These are phyloP conservation scores for Carex sylvatica DNA, from an alignment of 202 grass and related monocot genomes.

Conservation along the genomic window DNA sequence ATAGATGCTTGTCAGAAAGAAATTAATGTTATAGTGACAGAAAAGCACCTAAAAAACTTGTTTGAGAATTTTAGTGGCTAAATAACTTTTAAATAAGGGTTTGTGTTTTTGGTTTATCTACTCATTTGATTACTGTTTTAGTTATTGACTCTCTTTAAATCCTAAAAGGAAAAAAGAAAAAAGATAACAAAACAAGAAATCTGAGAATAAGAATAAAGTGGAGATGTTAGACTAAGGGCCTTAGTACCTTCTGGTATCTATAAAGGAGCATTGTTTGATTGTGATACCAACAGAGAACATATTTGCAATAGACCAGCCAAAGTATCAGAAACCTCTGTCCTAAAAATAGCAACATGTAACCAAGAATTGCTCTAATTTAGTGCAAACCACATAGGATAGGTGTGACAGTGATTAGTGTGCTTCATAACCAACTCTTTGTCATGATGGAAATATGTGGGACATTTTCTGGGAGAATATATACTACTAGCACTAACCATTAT, in stretches of 20 bases:
- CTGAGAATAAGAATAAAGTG: neutral
- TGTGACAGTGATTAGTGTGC: neutral
- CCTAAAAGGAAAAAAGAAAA: neutral
- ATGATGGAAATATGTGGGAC: neutral
- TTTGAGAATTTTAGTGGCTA: neutral
- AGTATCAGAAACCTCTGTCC: neutral
- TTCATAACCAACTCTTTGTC: neutral
- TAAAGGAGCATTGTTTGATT: neutral
- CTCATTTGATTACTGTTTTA: neutral
- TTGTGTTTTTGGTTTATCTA: neutral
- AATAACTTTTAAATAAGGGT: neutral
- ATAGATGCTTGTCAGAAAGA: neutral
- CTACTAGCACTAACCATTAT: neutral
- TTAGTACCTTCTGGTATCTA: neutral
- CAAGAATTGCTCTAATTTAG: neutral
- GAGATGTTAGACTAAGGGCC: neutral
- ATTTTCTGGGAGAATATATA: constrained; percentile 12
- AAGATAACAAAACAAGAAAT: neutral
- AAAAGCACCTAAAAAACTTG: neutral
- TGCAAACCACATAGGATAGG: neutral
- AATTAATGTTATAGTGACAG: constrained; percentile 9
- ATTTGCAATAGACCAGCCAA: neutral
- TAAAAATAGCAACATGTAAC: neutral
- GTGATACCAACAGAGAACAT: neutral
- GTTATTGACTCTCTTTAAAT: neutral